Evolutionary conservation across 208 protist genomes (phyloP), one percentile per base, ranked within the genome.

Genomic region (Trypanosoma rangeli): DNA sequence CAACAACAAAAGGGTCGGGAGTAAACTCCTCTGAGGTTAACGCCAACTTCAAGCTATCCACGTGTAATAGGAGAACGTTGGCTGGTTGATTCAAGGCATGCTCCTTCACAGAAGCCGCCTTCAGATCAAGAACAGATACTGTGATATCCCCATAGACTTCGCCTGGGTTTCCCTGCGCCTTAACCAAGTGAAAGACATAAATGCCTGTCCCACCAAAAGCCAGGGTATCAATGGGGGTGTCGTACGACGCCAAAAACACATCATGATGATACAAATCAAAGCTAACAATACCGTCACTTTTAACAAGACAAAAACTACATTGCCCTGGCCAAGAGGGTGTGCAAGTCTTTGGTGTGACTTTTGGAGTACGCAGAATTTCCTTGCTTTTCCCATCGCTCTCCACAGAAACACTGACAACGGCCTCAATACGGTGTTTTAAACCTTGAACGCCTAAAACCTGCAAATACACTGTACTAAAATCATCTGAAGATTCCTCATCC

Each of bases 341-440:
- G 63, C 86, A 86, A 37, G 91, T 93, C 65, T 94, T 94, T 28
- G 86, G 83, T 39, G 57, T 39, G 8, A 84, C 64, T 29, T 77
- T 79, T 50, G 67, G 80, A 12, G 88, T 93, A 44, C 89, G 74
- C 33, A 96, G 65, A 54, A 94, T 61, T 42, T 81, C 60, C 22
- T 78, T 70, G 13, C 66, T 63, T 42, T 73, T 57, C 5, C 70
- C 79, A 60, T 87, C 82, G 16, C n/a, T 69, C 37, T 83, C 77
- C 18, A 81, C 76, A 37, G 63, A 83, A 13, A 92, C 83, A 16
- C 59, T 70, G 50, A 96, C 64, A 55, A 73, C 71, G 28, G 85
- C 88, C 65, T 93, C 86, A 31, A 96, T 82, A 68, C 91, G 91
- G 75, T 94, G 91, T 64, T 84, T 85, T 54, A 96, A 81, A 1